phyloP scores from a whole-genome alignment of 2,329 filamentous ascomycete species.

The Penicillium janthinellum region DNA sequence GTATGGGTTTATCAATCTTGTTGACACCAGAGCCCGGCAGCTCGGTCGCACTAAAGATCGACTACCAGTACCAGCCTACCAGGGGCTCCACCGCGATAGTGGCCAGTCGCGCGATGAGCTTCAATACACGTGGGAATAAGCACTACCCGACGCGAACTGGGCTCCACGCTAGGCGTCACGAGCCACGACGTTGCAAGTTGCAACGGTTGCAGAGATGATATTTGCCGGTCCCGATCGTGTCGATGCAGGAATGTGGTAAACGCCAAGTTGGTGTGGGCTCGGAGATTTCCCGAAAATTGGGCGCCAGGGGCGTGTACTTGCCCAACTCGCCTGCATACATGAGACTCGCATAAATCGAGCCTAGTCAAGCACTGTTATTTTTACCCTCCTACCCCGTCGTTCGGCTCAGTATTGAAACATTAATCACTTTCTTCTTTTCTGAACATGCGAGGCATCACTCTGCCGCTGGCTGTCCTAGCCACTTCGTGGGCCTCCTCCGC shows the following conservation, averaged over 20 bases:
- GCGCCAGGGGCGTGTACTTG: not conserved
- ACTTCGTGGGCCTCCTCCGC: not conserved
- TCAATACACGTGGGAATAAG: constrained; percentile 17
- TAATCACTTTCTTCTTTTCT: too few species aligned
- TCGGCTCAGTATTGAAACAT: too few species aligned
- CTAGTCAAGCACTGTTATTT: not conserved
- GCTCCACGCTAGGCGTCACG: not conserved
- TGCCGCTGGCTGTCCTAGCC: constrained; percentile 3
- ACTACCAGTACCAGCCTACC: not conserved
- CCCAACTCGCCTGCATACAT: not conserved
- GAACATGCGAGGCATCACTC: not conserved
- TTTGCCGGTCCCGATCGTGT: not conserved
- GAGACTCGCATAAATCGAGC: not conserved
- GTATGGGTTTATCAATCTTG: constrained; percentile 6
- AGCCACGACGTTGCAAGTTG: not conserved
- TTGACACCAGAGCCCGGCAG: constrained; percentile 1
- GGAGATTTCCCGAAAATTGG: not conserved
- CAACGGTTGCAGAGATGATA: not conserved
- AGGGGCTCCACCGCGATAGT: constrained; percentile 2
- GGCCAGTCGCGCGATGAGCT: constrained; percentile 15
- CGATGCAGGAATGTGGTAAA: not conserved
- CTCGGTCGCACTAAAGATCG: constrained; percentile 6
- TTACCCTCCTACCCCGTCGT: not conserved
- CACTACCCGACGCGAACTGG: constrained; percentile 1
- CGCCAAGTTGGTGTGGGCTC: not conserved